phyloP scores from a whole-genome alignment of 1,139 yeast genomes.

The Suhomyces anneliseae region DNA sequence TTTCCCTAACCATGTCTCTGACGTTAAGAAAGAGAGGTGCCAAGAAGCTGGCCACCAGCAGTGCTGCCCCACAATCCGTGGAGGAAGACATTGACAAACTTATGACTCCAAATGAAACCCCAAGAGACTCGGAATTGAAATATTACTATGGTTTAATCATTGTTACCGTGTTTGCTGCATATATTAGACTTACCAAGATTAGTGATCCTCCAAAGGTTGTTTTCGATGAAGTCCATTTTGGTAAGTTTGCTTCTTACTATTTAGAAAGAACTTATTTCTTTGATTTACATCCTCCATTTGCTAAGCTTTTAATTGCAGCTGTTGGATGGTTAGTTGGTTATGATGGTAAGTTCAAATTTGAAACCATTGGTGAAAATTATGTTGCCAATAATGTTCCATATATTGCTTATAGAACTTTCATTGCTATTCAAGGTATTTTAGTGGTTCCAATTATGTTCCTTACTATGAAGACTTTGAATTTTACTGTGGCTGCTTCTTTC shows the following conservation, averaged over 20 bases:
- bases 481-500: constrained; percentile 73
- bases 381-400: constrained; percentile 79
- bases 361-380: constrained; percentile 85
- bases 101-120: constrained; percentile 1
- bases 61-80: constrained; percentile 1
- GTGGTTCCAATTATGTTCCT: constrained; percentile 81
- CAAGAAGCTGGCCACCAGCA: constrained; percentile 9
- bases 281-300: constrained; percentile 98
- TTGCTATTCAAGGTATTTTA: constrained; percentile 79
- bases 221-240: constrained; percentile 97
- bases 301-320: constrained; percentile 85
- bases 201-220: constrained; percentile 84
- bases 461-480: constrained; percentile 82
- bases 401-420: constrained; percentile 77
- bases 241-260: constrained; percentile 90
- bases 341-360: constrained; percentile 88
- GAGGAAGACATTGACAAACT: constrained; percentile 7
- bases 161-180: constrained; percentile 66
- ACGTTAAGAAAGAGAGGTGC: constrained; percentile 29
- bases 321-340: constrained; percentile 90
- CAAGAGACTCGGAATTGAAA: constrained; percentile 30
- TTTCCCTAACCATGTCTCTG: constrained; percentile 23
- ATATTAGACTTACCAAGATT: constrained; percentile 69
- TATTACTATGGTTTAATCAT: constrained; percentile 45
- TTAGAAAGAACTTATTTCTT: constrained; percentile 83